phyloP scores from a whole-genome alignment of 306 rosid genomes.

The Pueraria montana region DNA sequence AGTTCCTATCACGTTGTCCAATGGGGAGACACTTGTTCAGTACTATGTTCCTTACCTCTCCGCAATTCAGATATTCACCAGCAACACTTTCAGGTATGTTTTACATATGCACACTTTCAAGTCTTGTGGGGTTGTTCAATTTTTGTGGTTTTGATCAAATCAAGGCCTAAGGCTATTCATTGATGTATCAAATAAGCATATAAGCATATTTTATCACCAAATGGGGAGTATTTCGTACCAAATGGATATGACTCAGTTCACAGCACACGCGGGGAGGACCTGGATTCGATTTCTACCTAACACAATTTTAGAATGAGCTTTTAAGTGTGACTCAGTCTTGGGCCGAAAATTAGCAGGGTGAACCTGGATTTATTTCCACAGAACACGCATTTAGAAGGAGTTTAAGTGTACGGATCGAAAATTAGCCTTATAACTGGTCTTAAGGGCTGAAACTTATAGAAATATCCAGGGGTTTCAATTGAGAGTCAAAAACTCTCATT shows the following conservation, averaged over 20 bases:
- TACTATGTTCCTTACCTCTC: slow-evolving; percentile 98
- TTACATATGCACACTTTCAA: neutral
- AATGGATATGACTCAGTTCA: neutral
- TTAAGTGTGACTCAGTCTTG: too few species aligned
- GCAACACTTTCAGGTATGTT: slow-evolving; percentile 74
- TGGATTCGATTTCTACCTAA: neutral
- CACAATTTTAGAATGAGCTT: too few species aligned
- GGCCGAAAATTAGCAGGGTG: too few species aligned
- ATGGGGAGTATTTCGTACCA: neutral
- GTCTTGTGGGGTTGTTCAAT: slow-evolving; percentile 15
- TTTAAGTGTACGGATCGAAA: too few species aligned
- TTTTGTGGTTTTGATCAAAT: neutral
- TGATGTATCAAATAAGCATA: neutral
- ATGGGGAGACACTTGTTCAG: slow-evolving; percentile 87
- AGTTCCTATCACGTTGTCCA: slow-evolving; percentile 72
- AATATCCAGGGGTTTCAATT: too few species aligned
- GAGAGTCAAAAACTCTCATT: too few species aligned
- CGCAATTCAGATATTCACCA: slow-evolving; percentile 88
- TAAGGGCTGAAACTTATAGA: too few species aligned
- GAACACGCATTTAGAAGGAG: too few species aligned
- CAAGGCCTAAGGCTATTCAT: neutral
- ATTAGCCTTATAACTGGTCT: too few species aligned
- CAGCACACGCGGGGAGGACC: neutral
- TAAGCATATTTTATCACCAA: slow-evolving; percentile 4
- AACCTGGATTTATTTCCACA: too few species aligned